Conservation (phyloP, 2,329 filamentous ascomycete species). For the Clarireedia monteithiana region DNA sequence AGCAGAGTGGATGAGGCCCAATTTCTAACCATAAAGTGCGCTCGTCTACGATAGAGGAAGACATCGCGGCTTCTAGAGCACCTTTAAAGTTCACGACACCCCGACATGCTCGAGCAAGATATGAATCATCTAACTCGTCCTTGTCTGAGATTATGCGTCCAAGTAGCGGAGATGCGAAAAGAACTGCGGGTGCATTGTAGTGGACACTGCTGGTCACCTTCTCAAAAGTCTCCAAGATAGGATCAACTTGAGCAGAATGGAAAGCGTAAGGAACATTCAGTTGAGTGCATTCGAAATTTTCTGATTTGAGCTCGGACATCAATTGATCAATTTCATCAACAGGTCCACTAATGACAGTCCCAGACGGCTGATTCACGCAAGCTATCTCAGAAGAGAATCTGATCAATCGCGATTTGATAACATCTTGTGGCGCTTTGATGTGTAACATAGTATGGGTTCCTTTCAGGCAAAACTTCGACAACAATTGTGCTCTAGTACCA, state of each 20-base stretch:
- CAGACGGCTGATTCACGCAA: not conserved
- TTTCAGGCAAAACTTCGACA: conserved; percentile 55
- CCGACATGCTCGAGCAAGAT: conserved; percentile 57
- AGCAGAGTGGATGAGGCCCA: not conserved
- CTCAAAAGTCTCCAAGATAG: conserved; percentile 32
- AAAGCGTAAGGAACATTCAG: conserved; percentile 58
- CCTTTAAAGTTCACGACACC: conserved; percentile 57
- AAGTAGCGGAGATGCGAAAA: not conserved
- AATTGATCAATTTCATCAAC: not conserved
- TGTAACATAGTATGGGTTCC: conserved; percentile 61
- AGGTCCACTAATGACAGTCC: not conserved
- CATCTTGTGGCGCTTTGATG: conserved; percentile 41
- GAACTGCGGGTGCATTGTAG: not conserved
- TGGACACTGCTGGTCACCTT: conserved; percentile 20
- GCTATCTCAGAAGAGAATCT: not conserved
- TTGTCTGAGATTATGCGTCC: conserved; percentile 33
- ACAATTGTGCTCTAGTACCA: conserved; percentile 55
- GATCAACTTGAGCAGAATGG: conserved; percentile 56
- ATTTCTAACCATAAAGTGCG: conserved; percentile 29
- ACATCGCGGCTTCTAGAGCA: conserved; percentile 47
- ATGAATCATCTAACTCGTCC: conserved; percentile 48
- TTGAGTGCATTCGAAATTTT: conserved; percentile 16
- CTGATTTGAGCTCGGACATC: not conserved
- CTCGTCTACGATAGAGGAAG: conserved; percentile 49
- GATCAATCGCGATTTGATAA: conserved; percentile 50